These are phyloP conservation scores for Gloeopeniophorella convolvens DNA, from an alignment of 768 basidiomycete species.

Conservation along the genomic window DNA sequence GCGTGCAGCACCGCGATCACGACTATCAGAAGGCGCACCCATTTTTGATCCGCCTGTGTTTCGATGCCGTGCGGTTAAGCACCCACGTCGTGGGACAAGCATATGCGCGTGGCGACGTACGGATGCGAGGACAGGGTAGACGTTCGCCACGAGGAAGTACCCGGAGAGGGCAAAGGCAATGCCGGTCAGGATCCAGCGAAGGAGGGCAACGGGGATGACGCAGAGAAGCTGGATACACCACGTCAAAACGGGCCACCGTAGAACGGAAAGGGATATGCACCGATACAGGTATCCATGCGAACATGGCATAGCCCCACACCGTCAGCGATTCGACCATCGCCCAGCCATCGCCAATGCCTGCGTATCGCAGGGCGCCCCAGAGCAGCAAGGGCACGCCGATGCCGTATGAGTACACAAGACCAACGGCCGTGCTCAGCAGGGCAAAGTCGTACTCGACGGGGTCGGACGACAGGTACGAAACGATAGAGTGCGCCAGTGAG, in stretches of 20 bases:
- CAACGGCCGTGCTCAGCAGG: constrained; percentile 73
- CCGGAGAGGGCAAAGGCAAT: constrained; percentile 75
- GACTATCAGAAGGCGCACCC: constrained; percentile 77
- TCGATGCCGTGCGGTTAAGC: no score
- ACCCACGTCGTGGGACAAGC: no score
- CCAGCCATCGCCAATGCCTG: constrained; percentile 82
- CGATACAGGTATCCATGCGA: constrained; percentile 85
- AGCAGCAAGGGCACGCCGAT: constrained; percentile 73
- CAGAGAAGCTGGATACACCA: constrained; percentile 55
- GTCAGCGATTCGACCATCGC: constrained; percentile 76
- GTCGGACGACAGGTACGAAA: constrained; percentile 71
- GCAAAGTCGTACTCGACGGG: constrained; percentile 81
- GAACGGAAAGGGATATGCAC: constrained; percentile 35
- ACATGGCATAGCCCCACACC: constrained; percentile 76
- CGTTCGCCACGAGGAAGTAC: constrained; percentile 76
- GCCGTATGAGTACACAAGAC: constrained; percentile 84
- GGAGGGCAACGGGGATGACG: constrained; percentile 74
- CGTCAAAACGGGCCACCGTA: background rate
- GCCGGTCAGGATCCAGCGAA: constrained; percentile 77
- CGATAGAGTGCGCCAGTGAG: constrained; percentile 82
- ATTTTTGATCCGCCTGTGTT: constrained; percentile 75
- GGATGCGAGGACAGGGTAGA: constrained; percentile 84
- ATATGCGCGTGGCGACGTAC: constrained; percentile 57
- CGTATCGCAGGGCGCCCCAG: constrained; percentile 79
- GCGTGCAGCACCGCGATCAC: constrained; percentile 69